Percentiles rank a stretch among this genome's conserved stretches.
Evolutionary conservation across 2,329 filamentous ascomycete genomes (phyloP).

Genomic region (Talaromyces sp.): DNA sequence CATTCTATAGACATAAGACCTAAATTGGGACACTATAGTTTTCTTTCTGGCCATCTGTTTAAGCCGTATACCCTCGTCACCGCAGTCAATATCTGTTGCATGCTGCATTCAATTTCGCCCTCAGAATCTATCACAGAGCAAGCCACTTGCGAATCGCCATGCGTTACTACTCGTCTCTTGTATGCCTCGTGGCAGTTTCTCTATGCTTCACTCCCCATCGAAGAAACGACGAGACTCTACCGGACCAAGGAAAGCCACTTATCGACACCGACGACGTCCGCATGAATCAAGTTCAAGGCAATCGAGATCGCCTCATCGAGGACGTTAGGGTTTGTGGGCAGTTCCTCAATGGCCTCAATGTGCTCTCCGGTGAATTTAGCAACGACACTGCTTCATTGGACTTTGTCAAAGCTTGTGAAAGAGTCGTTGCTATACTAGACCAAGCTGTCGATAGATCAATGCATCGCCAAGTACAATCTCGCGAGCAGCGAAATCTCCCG

Average conservation of each 20-base stretch:
- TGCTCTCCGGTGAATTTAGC: neutral
- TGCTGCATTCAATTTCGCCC: neutral
- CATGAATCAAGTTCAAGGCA: neutral
- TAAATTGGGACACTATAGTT: neutral
- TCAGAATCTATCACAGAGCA: neutral
- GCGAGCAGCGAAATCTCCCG: neutral
- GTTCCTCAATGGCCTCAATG: slow-evolving; percentile 2
- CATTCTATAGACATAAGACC: neutral
- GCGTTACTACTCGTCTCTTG: slow-evolving; percentile 11
- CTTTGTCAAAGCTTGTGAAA: slow-evolving; percentile 9
- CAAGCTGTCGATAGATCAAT: neutral
- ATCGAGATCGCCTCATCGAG: neutral
- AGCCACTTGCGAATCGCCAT: slow-evolving; percentile 1
- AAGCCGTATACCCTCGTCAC: neutral
- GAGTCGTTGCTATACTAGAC: slow-evolving; percentile 1
- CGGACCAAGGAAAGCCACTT: neutral
- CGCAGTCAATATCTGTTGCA: slow-evolving; percentile 4
- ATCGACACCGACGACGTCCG: neutral
- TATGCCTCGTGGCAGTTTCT: slow-evolving; percentile 8
- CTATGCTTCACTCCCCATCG: slow-evolving; percentile 10
- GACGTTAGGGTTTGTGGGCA: slow-evolving; percentile 4
- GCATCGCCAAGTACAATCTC: neutral
- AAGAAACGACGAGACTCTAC: neutral
- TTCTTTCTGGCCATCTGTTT: neutral
- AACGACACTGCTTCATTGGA: neutral